phyloP scores from a whole-genome alignment of 768 basidiomycete genomes.

The Trametes elegans region DNA sequence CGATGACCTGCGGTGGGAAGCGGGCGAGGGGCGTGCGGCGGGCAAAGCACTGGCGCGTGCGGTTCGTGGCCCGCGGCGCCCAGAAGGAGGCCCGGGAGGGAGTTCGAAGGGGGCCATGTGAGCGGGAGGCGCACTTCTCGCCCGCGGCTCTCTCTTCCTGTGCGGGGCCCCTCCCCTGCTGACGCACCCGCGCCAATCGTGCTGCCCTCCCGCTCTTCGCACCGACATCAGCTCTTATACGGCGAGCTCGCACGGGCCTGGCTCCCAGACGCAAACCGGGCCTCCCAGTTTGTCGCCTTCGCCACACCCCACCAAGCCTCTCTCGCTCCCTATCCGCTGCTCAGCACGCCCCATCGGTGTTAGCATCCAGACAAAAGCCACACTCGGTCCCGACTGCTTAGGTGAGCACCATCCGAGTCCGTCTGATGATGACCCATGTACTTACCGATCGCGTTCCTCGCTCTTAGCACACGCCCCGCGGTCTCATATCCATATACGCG shows the following conservation, averaged over 20 bases:
- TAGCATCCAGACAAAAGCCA: background rate
- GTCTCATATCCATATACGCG: too few relatives aligned
- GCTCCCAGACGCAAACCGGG: too few relatives aligned
- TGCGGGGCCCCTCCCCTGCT: constrained; percentile 3
- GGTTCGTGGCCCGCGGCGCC: constrained; percentile 6
- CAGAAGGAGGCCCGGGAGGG: too few relatives aligned
- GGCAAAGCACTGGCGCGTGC: background rate
- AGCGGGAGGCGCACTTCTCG: constrained; percentile 10
- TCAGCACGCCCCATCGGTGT: background rate
- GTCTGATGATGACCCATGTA: constrained; percentile 11
- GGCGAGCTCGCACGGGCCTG: background rate
- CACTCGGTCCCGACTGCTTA: background rate
- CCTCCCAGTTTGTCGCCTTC: background rate
- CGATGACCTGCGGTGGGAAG: constrained; percentile 8
- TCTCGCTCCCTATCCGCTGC: background rate
- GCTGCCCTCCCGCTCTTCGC: background rate
- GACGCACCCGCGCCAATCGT: constrained; percentile 14
- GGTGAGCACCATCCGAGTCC: background rate
- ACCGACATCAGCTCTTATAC: background rate
- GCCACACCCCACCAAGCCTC: constrained; percentile 3
- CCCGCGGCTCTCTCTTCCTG: background rate
- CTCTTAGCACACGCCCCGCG: background rate
- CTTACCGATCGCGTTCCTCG: background rate
- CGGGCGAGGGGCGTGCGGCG: background rate
- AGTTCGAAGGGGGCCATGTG: constrained; percentile 5